Percentiles rank a stretch among this genome's conserved stretches.
phyloP scores from a whole-genome alignment of 2,329 filamentous ascomycete genomes.

The Paracoccidioides lutzii region DNA sequence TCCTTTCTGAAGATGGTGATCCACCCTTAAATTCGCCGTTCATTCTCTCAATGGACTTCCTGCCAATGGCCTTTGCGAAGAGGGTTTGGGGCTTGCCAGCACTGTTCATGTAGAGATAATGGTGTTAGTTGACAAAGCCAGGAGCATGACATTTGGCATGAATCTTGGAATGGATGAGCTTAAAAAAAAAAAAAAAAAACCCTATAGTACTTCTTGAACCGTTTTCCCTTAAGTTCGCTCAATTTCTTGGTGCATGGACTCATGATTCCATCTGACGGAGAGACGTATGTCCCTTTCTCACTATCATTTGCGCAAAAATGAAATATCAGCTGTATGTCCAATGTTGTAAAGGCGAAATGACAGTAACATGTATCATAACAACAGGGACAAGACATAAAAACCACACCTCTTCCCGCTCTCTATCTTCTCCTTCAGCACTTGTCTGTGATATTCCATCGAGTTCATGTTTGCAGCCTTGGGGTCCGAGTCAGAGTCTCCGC shows the following conservation, averaged over 20 bases:
- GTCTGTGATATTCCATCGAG: slow-evolving; percentile 33
- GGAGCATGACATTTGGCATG: too few relatives aligned
- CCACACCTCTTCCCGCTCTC: slow-evolving; percentile 27
- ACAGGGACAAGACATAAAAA: slow-evolving; percentile 16
- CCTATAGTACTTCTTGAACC: slow-evolving; percentile 31
- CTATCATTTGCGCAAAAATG: slow-evolving; percentile 9
- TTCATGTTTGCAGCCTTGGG: slow-evolving; percentile 21
- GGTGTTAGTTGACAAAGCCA: background rate
- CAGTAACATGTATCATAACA: background rate
- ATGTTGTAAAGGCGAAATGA: background rate
- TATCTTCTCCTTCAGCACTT: slow-evolving; percentile 30
- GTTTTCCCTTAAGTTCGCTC: slow-evolving; percentile 37
- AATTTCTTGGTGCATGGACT: slow-evolving; percentile 39
- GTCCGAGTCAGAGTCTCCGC: slow-evolving; percentile 16
- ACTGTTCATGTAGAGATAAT: slow-evolving; percentile 12
- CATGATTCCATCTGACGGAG: slow-evolving; percentile 38
- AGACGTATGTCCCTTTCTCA: slow-evolving; percentile 30
- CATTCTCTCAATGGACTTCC: slow-evolving; percentile 32
- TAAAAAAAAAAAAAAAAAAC: background rate
- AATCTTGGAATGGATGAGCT: too few relatives aligned
- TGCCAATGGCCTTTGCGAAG: slow-evolving; percentile 33
- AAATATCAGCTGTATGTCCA: background rate
- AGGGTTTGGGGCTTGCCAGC: slow-evolving; percentile 32
- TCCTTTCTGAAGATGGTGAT: slow-evolving; percentile 2
- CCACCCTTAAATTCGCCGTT: slow-evolving; percentile 3